phyloP scores from a whole-genome alignment of 1,284 basidiomycete genomes.

The Boletus sp. region DNA sequence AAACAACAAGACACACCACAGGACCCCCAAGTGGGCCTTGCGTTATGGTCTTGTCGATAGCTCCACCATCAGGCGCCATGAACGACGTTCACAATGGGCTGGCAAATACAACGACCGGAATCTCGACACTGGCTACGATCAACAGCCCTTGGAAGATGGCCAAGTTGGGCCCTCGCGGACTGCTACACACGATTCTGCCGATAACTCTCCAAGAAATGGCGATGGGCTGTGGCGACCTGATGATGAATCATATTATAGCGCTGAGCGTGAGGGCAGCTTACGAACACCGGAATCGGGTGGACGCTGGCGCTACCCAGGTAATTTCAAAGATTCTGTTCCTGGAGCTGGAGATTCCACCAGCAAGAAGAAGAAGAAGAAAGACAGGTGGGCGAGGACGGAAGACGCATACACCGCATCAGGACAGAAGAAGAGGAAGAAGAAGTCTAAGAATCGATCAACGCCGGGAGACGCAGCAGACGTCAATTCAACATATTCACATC shows the following conservation, averaged over 20 bases:
- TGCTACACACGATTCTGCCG: conserved; percentile 9
- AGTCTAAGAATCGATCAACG: conserved; percentile 52
- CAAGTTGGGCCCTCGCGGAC: conserved; percentile 43
- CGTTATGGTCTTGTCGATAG: conserved; percentile 85
- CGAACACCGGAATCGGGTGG: conserved; percentile 38
- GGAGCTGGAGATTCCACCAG: conserved; percentile 41
- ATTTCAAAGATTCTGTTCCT: conserved; percentile 65
- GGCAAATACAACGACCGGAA: conserved; percentile 82
- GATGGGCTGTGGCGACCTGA: conserved; percentile 62
- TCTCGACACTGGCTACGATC: conserved; percentile 69
- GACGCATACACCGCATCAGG: conserved; percentile 66
- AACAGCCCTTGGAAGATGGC: conserved; percentile 75
- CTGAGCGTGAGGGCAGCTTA: conserved; percentile 40
- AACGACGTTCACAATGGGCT: conserved; percentile 84
- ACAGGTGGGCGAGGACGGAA: conserved; percentile 79
- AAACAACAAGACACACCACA: conserved; percentile 89
- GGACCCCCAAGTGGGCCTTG: conserved; percentile 94
- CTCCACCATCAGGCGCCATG: conserved; percentile 70
- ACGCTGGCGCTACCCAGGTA: conserved; percentile 80
- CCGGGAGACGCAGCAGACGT: conserved; percentile 42
- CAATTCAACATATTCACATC: conserved; percentile 43
- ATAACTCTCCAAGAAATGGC: conserved; percentile 38
- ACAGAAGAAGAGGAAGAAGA: conserved; percentile 50
- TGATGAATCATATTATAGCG: conserved; percentile 71
- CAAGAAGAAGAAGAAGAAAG: conserved; percentile 75